phyloP scores from a whole-genome alignment of 352 stramenopile species.

The Phytophthora europaea region DNA sequence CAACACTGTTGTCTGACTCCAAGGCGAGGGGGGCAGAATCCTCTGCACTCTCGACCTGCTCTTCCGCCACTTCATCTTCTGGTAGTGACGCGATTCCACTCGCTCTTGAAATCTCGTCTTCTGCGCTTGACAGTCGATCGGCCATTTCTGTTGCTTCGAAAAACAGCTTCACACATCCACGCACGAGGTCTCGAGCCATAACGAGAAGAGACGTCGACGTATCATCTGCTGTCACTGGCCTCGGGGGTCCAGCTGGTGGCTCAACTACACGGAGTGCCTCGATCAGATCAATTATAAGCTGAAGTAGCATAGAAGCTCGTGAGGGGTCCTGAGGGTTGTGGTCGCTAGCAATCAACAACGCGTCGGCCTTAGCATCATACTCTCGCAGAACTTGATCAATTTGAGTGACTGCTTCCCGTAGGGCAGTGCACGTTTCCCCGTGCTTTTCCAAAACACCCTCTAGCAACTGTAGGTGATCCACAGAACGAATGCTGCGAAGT shows the following conservation, averaged over 20 bases:
- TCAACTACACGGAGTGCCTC: slow-evolving; percentile 25
- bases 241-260: background rate
- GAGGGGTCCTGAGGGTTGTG: slow-evolving; percentile 8
- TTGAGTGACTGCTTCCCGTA: slow-evolving; percentile 42
- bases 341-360: slow-evolving; percentile 14
- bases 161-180: slow-evolving; percentile 64
- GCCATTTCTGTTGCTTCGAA: slow-evolving; percentile 78
- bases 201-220: slow-evolving; percentile 33
- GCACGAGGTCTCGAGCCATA: slow-evolving; percentile 46
- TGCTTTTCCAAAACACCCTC: slow-evolving; percentile 62
- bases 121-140: slow-evolving; percentile 55
- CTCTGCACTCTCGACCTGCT: slow-evolving; percentile 14
- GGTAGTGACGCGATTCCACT: slow-evolving; percentile 1
- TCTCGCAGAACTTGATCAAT: slow-evolving; percentile 50
- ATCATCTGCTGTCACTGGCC: background rate
- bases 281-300: slow-evolving; percentile 42
- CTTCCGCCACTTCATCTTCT: slow-evolving; percentile 25
- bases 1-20: slow-evolving; percentile 22
- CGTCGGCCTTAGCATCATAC: slow-evolving; percentile 30
- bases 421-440: slow-evolving; percentile 41
- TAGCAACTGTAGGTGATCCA: slow-evolving; percentile 60
- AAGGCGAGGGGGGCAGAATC: slow-evolving; percentile 8
- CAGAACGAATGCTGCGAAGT: slow-evolving; percentile 70
- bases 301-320: slow-evolving; percentile 20
- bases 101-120: slow-evolving; percentile 16